Evolutionary conservation across 306 rosid species (phyloP).

Genomic region (Alnus rubra): DNA sequence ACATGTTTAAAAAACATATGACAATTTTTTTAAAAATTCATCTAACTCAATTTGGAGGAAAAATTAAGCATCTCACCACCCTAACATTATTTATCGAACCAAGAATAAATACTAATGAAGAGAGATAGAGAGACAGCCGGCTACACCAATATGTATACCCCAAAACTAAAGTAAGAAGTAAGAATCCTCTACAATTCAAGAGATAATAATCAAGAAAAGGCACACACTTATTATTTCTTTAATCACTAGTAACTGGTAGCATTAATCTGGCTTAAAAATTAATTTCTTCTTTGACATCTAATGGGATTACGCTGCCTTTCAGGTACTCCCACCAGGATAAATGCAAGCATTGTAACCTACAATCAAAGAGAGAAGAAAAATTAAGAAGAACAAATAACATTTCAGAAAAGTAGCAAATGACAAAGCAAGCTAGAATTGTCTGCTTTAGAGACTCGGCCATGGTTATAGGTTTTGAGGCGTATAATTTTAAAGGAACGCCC

Average conservation of each 20-base stretch:
- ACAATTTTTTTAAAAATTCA: no score
- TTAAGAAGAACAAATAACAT: background rate
- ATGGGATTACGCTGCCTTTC: constrained; percentile 22
- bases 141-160: background rate
- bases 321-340: constrained; percentile 64
- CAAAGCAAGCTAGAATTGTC: background rate
- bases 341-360: constrained; percentile 82
- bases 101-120: background rate
- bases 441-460: no score
- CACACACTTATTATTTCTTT: background rate
- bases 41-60: no score
- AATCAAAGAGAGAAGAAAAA: background rate
- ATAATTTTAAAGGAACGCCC: background rate
- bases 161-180: background rate
- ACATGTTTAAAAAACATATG: no score
- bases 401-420: background rate
- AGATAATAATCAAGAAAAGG: background rate
- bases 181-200: background rate
- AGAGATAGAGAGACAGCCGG: background rate
- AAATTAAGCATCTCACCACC: background rate
- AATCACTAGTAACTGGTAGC: background rate
- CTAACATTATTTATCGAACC: background rate
- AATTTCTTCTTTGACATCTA: constrained; percentile 1
- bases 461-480: no score
- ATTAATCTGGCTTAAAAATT: background rate